Evolutionary conservation across 805 yeast genomes (phyloP), one percentile per base, ranked within the genome.

Genomic region (Diddensiella caesifluorescens): DNA sequence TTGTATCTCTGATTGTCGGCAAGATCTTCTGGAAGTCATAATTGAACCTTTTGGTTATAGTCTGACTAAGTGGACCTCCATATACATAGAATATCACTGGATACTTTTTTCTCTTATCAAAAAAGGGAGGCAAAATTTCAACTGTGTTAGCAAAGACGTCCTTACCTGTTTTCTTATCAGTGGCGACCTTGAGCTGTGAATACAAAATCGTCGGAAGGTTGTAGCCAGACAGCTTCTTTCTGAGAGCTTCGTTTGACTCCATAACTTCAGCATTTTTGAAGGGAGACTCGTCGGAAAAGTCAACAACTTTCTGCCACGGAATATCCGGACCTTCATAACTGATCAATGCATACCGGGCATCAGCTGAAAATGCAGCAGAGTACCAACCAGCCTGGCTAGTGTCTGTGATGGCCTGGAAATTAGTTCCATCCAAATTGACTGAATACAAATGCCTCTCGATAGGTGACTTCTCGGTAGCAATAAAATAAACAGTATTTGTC

Each of bases 51-150:
- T 83, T 77, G 32, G 71, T 66, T 4, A 90, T 96, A 41, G 75
- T 69, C 61, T 92, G 97, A 4, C 95, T 83, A 26, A 88, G 92
- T 5, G 98, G 98, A 0, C 98, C 98, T 18, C 96, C 97, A 57
- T 92, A 92, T 3, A 88, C 88, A 58, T 73, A 88, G 59, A 92
- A 90, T 45, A 92, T 69, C 0, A 92, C 79, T 0, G 97, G 97
- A 59, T 90, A 88, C 59, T 80, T 70, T 53, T 70, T 67, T 26
- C 53, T 50, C 5, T 63, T 54, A 53, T 84, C 73, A 58, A 92
- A 92, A 49, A 71, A 65, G 32, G 80, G 72, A 1, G 97, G 97
- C 33, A 80, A 66, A 4, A 86, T 81, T 60, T 89, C 96, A 45
- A 77, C 71, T 22, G 77, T 74, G 61, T 89, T 85, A 12, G 75